Evolutionary conservation across 257 asterid species (phyloP).

Genomic region (Thymus mandschuricus): DNA sequence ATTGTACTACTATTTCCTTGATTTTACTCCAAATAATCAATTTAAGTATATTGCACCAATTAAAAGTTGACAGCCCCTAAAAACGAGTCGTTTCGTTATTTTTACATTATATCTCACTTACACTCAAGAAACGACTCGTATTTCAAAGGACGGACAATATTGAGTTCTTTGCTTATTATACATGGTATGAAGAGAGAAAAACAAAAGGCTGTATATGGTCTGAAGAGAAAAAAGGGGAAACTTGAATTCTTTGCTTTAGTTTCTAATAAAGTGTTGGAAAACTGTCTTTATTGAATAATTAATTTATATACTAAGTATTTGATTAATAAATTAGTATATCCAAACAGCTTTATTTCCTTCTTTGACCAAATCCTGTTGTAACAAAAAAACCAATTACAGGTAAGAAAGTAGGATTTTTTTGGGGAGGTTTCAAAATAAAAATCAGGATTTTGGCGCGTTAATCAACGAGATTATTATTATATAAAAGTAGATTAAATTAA

Average conservation of each 20-base stretch:
- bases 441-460: constrained; percentile 37
- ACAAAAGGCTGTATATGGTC: neutral
- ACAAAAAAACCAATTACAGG: constrained; percentile 8
- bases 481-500: neutral
- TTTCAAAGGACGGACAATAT: too few species aligned
- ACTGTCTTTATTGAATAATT: neutral
- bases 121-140: too few species aligned
- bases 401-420: too few species aligned
- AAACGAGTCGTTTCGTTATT: too few species aligned
- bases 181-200: neutral
- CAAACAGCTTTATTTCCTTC: constrained; percentile 36
- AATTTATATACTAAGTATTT: neutral
- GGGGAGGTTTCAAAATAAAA: neutral
- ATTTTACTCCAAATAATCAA: too few species aligned
- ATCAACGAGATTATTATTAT: constrained; percentile 22
- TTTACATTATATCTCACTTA: too few species aligned
- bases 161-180: neutral
- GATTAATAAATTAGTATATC: constrained; percentile 12
- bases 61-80: too few species aligned
- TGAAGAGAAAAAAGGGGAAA: constrained; percentile 11
- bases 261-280: neutral
- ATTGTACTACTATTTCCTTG: too few species aligned
- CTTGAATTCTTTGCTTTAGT: constrained; percentile 24
- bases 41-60: too few species aligned
- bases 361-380: constrained; percentile 40